Conservation (phyloP, 2,329 filamentous ascomycete genomes). For the Fusarium sp. region DNA sequence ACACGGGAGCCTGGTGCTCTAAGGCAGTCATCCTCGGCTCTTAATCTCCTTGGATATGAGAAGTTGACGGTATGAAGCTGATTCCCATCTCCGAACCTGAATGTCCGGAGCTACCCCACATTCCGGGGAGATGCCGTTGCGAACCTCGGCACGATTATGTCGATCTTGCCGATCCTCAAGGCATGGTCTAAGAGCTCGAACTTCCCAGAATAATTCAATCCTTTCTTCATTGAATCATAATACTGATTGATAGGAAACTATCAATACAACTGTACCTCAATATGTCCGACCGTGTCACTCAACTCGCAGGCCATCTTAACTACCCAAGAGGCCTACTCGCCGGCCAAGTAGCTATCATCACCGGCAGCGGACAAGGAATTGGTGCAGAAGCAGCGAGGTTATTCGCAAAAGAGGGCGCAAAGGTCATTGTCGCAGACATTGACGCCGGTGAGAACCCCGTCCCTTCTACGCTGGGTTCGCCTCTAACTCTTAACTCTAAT, state of each 20-base stretch:
- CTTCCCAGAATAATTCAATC: not conserved
- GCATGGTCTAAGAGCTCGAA: not conserved
- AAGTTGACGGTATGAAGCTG: not conserved
- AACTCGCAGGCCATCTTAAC: constrained; percentile 85
- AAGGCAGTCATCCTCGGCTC: too few relatives aligned
- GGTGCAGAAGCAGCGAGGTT: constrained; percentile 86
- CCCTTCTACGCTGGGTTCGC: fast-evolving
- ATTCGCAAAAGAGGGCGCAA: constrained; percentile 90
- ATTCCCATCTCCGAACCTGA: constrained; percentile 7
- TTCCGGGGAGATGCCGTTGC: constrained; percentile 38
- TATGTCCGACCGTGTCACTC: constrained; percentile 72
- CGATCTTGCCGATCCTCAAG: constrained; percentile 23
- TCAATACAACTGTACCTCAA: constrained; percentile 49
- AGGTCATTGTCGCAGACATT: constrained; percentile 87
- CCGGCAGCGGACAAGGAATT: constrained; percentile 88
- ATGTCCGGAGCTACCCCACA: constrained; percentile 46
- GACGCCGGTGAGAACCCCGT: constrained; percentile 70
- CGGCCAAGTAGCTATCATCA: constrained; percentile 89
- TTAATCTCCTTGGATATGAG: not conserved
- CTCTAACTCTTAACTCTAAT: constrained; percentile 17
- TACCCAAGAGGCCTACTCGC: constrained; percentile 84
- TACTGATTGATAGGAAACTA: not conserved
- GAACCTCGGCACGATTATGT: constrained; percentile 49
- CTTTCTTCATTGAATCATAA: too few relatives aligned
- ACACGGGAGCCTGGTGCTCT: too few relatives aligned